phyloP scores from a whole-genome alignment of 2,329 filamentous ascomycete species.

The Pseudonectria foliicola region DNA sequence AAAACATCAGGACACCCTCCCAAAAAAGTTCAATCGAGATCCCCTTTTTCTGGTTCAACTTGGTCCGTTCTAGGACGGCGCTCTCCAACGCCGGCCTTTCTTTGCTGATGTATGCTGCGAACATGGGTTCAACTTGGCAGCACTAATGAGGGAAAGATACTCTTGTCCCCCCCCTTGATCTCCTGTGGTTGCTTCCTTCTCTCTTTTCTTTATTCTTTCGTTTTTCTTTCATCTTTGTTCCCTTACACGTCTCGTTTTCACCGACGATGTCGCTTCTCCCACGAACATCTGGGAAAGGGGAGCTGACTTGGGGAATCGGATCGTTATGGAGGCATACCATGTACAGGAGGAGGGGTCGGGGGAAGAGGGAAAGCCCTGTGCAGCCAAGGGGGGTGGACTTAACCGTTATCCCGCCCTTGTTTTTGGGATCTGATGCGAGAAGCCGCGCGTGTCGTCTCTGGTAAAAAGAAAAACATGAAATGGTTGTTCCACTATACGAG shows the following conservation, averaged over 20 bases:
- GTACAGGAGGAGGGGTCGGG: constrained; percentile 7
- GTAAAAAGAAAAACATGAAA: constrained; percentile 14
- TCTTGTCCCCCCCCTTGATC: constrained; percentile 40
- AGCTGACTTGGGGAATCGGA: not conserved
- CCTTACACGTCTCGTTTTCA: constrained; percentile 9
- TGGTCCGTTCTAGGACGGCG: constrained; percentile 7
- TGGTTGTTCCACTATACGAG: not conserved
- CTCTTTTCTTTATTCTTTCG: constrained; percentile 13
- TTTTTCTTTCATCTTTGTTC: constrained; percentile 10
- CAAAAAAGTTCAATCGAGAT: constrained; percentile 6
- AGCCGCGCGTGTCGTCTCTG: constrained; percentile 19
- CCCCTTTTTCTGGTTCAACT: not conserved
- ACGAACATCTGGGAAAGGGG: not conserved
- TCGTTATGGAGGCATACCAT: not conserved
- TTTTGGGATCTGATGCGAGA: constrained; percentile 21
- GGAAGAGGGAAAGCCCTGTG: constrained; percentile 97
- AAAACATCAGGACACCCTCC: constrained; percentile 12
- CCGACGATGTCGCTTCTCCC: constrained; percentile 3
- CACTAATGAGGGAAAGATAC: constrained; percentile 99
- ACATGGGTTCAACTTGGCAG: constrained; percentile 53
- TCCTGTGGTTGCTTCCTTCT: constrained; percentile 17
- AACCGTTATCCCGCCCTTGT: constrained; percentile 65
- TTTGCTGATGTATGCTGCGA: constrained; percentile 19
- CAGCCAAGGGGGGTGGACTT: constrained; percentile 79
- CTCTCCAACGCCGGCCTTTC: constrained; percentile 22